These are phyloP conservation scores for Chamaenerion angustifolium DNA, from an alignment of 345 rosid genomes.

Conservation along the genomic window DNA sequence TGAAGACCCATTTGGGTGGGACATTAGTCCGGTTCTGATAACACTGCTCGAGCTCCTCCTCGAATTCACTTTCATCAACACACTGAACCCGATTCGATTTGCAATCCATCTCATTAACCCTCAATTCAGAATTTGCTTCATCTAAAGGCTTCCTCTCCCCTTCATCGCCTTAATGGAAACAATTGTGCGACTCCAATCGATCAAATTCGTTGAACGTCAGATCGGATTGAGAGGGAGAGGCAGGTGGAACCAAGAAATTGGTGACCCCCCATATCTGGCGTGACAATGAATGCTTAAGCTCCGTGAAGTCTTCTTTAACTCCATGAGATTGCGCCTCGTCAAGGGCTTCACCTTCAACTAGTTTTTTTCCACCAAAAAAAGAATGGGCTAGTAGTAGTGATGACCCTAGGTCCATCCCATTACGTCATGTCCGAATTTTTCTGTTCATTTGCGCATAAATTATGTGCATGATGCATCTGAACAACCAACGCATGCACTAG, in stretches of 20 bases:
- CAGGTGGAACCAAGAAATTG: constrained; percentile 69
- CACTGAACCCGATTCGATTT: constrained; percentile 5
- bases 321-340: constrained; percentile 44
- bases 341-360: constrained; percentile 11
- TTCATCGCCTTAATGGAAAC: constrained; percentile 31
- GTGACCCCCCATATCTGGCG: constrained; percentile 93
- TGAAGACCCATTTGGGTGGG: constrained; percentile 30
- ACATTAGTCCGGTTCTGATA: too few relatives aligned
- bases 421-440: too few relatives aligned
- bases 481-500: too few relatives aligned
- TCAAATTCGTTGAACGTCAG: constrained; percentile 9
- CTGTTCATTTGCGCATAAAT: too few relatives aligned
- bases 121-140: constrained; percentile 12
- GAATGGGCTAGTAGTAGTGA: too few relatives aligned
- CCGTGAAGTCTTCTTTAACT: constrained; percentile 75
- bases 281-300: constrained; percentile 53
- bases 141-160: constrained; percentile 10
- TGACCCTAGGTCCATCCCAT: too few relatives aligned
- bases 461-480: too few relatives aligned
- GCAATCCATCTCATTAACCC: constrained; percentile 3
- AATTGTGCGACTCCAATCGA: constrained; percentile 19
- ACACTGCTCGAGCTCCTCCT: constrained; percentile 18
- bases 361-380: too few relatives aligned
- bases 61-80: constrained; percentile 12
- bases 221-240: constrained; percentile 10